Percentiles rank a stretch among this genome's conserved stretches.
These are phyloP conservation scores for Begonia loranthoides DNA, from an alignment of 306 rosid genomes.

Conservation along the genomic window DNA sequence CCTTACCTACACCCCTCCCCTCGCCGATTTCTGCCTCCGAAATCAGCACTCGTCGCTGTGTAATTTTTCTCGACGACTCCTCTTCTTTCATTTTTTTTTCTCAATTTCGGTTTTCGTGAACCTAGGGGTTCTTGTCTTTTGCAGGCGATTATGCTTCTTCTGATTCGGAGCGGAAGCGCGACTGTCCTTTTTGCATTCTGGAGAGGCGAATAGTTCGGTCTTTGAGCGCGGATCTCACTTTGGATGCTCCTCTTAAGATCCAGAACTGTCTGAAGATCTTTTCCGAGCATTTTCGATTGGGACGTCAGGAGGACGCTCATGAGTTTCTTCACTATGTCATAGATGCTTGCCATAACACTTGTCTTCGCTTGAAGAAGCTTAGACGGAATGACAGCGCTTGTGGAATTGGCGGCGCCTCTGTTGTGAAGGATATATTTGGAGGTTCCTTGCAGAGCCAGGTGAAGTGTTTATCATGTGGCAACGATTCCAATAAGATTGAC, in stretches of 20 bases:
- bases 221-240: conserved; percentile 44
- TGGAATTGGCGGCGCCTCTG: conserved; percentile 15
- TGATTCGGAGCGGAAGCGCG: conserved; percentile 37
- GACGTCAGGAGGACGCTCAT: conserved; percentile 96
- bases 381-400: conserved; percentile 22
- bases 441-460: conserved; percentile 99
- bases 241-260: conserved; percentile 63
- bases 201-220: conserved; percentile 79
- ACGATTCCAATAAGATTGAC: conserved; percentile 91
- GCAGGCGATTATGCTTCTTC: conserved; percentile 74
- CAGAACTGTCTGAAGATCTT: conserved; percentile 69
- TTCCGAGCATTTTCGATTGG: conserved; percentile 59
- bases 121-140: too few species aligned
- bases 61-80: not conserved
- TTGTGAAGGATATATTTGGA: conserved; percentile 85
- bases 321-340: conserved; percentile 89
- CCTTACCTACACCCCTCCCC: conserved; percentile 97
- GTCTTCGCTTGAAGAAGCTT: conserved; percentile 77
- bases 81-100: too few species aligned
- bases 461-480: conserved; percentile 81
- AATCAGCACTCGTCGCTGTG: conserved; percentile 68
- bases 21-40: conserved; percentile 97
- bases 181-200: conserved; percentile 76
- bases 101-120: not conserved
- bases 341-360: conserved; percentile 91